A percentile compares a stretch with the other conserved stretches of the same genome.
phyloP scores from a whole-genome alignment of 108 stramenopile species.

The Nannochloropsis granulata region DNA sequence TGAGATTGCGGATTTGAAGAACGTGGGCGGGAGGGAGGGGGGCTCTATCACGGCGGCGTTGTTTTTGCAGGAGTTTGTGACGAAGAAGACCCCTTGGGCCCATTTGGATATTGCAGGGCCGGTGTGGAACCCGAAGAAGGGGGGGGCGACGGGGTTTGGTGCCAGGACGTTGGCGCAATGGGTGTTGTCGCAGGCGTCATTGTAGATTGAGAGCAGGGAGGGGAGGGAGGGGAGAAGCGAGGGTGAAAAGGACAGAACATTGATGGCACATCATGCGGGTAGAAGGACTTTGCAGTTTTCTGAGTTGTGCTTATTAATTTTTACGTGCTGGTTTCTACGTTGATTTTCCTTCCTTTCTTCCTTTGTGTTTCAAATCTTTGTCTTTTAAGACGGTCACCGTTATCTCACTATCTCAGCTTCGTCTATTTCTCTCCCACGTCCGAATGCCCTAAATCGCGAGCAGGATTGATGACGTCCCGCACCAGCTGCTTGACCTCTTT shows the following conservation, averaged over 20 bases:
- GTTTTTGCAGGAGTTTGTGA: conserved; percentile 41
- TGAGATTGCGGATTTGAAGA: conserved; percentile 37
- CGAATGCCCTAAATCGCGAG: not conserved
- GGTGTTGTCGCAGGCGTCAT: conserved; percentile 36
- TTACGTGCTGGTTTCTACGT: no score
- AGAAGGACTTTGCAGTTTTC: no score
- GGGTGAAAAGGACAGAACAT: not conserved
- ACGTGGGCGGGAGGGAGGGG: conserved; percentile 20
- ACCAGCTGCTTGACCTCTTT: not conserved
- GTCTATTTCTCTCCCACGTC: not conserved
- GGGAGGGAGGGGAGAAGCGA: not conserved
- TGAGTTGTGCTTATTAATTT: no score
- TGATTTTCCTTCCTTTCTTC: no score
- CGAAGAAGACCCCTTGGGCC: conserved; percentile 37
- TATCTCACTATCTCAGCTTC: no score
- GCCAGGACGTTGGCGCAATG: conserved; percentile 70
- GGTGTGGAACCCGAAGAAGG: conserved; percentile 61
- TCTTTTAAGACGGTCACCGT: no score
- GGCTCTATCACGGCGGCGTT: conserved; percentile 43
- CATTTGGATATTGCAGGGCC: conserved; percentile 47
- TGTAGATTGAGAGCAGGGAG: not conserved
- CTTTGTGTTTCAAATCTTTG: no score
- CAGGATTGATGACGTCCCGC: not conserved
- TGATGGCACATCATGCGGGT: no score
- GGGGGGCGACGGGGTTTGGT: conserved; percentile 81